Evolutionary conservation across 306 rosid genomes (phyloP).

Genomic region (Glycine soja): DNA sequence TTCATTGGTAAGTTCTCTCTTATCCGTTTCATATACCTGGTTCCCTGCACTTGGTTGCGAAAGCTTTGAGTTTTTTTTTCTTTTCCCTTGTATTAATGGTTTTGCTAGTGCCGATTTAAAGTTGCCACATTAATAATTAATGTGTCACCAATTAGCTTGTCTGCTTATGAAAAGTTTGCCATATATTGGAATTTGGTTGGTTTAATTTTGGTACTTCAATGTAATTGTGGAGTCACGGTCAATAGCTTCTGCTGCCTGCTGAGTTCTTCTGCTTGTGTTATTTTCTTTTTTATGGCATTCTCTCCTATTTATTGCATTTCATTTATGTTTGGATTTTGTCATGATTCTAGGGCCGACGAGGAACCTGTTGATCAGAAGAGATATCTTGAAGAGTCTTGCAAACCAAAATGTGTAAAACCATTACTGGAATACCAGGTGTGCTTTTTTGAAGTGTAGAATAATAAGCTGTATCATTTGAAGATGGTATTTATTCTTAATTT

Average conservation of each 20-base stretch:
- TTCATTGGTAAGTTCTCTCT: neutral
- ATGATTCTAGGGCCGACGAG: conserved; percentile 89
- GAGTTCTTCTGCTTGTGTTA: neutral
- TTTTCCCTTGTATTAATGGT: neutral
- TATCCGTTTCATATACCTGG: neutral
- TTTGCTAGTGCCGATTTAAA: neutral
- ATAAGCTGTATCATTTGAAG: conserved; percentile 10
- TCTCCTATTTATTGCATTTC: conserved; percentile 2
- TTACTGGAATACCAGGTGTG: conserved; percentile 83
- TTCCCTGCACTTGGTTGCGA: conserved; percentile 10
- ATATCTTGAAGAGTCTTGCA: conserved; percentile 84
- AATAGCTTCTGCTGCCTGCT: neutral
- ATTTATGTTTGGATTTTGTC: conserved; percentile 22
- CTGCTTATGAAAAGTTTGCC: neutral
- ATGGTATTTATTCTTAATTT: conserved; percentile 17
- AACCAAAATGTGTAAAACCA: conserved; percentile 96
- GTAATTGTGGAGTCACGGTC: neutral
- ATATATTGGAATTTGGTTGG: conserved; percentile 6
- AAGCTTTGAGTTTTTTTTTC: neutral
- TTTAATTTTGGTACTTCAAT: neutral
- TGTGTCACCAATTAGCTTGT: neutral
- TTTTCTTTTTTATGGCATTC: neutral
- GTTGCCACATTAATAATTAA: neutral
- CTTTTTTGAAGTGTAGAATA: conserved; percentile 1
- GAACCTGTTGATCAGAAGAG: conserved; percentile 94